Base-by-base conservation (phyloP, 495 filamentous ascomycete genomes). In the Aspergillus leporis region DNA sequence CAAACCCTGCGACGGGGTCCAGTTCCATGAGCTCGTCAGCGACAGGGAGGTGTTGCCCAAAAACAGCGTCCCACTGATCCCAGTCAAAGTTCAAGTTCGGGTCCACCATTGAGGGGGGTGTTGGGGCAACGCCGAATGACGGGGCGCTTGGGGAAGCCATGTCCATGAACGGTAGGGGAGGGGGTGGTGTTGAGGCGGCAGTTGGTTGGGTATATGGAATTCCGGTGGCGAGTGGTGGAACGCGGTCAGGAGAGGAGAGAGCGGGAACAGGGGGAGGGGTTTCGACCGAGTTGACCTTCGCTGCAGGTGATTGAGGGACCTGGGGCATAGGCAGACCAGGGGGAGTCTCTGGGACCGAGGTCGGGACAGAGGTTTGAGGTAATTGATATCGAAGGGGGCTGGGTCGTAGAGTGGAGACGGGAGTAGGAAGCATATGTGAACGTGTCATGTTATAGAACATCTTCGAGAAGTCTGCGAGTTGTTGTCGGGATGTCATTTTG, bases 1-100 rank as follows among this genome's bases (percentile, higher is more conserved):
- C 77, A 34, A 80, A 58, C 4, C 72, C 74, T 0, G 69, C 59
- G 14, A 77, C 71, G 2, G 77, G 73, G 57, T 80, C 77, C 21
- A 77, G 55, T 51, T 77, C 77, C 73, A 80, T 74, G 8, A 80
- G 58, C 36, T 80, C 77, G 55, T 80, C 77, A 0, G 76, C 70
- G 19, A 80, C 73, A 2, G 76, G 75, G 10, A 80, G 66, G 56
- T 79, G 75, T 53, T 80, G 77, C 2, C 77, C 77, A 45, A 80
- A 80, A 8, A 80, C 77, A 22, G 77, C 77, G 48, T 80, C 77
- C 77, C 77, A 80, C 63, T 80, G 77, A 51, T 80, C 77, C 77
- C 77, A 80, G 51, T 80, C 77, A 56, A 80, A 80, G 48, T 75
- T 71, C 25, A 78, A 55, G 48, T 77, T 78, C 5, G 77, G 73